phyloP scores from a whole-genome alignment of 106 monocot genomes.

The Phalaenopsis aphrodite region DNA sequence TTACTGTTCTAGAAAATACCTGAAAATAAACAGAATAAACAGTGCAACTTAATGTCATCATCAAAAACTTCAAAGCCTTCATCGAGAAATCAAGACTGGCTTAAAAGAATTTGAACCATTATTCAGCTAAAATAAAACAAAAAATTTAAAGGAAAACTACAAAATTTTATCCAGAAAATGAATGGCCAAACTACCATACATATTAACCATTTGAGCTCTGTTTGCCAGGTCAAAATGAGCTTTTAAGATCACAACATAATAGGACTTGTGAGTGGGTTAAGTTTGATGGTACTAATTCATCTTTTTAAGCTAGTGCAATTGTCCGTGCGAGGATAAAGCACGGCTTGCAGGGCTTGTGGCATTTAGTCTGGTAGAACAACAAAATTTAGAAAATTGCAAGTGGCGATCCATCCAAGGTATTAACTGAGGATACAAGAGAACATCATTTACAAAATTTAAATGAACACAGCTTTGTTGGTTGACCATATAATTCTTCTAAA shows the following conservation, averaged over 20 bases:
- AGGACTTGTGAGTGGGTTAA: no score
- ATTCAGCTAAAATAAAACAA: background rate
- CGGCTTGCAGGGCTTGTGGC: no score
- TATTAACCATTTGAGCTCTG: background rate
- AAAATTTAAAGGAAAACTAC: background rate
- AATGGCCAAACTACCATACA: background rate
- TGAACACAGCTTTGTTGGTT: no score
- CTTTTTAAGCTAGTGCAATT: no score
- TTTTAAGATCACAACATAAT: no score
- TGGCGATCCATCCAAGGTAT: no score
- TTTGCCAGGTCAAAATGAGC: background rate
- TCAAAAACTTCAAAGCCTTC: background rate
- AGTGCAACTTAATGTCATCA: background rate
- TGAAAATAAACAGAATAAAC: slow-evolving; percentile 14
- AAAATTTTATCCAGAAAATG: background rate
- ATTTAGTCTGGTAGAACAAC: no score
- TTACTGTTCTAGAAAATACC: slow-evolving; percentile 98
- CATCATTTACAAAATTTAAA: no score
- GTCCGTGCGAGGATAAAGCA: no score
- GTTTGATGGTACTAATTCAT: no score
- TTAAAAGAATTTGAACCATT: background rate
- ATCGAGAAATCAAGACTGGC: background rate
- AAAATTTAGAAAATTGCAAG: no score
- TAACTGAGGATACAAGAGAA: no score
- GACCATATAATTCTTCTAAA: background rate